Conservation (phyloP, 2,329 filamentous ascomycete genomes). For the Colletotrichum eremochloae region DNA sequence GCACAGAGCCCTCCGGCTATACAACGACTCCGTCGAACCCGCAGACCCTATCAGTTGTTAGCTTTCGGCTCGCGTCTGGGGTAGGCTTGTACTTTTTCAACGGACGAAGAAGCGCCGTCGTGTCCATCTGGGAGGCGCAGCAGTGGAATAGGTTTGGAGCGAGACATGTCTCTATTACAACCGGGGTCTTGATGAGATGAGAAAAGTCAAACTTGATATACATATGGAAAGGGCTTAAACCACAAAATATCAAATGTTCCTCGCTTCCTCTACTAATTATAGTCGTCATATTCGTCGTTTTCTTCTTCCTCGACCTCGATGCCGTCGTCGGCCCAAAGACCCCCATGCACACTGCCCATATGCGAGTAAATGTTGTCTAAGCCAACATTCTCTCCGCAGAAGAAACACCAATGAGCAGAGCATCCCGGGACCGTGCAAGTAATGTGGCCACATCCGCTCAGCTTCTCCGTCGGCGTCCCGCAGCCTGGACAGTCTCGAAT, state of each 20-base stretch:
- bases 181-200: slow-evolving; percentile 34
- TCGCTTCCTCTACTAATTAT: neutral
- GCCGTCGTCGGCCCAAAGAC: slow-evolving; percentile 45
- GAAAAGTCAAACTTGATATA: slow-evolving; percentile 49
- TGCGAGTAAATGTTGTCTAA: slow-evolving; percentile 53
- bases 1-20: slow-evolving; percentile 54
- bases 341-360: slow-evolving; percentile 51
- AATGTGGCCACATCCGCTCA: slow-evolving; percentile 57
- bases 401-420: slow-evolving; percentile 57
- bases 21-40: slow-evolving; percentile 53
- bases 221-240: slow-evolving; percentile 41
- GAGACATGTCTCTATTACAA: neutral
- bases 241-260: neutral
- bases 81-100: slow-evolving; percentile 48
- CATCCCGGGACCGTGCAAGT: slow-evolving; percentile 50
- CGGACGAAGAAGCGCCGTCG: slow-evolving; percentile 46
- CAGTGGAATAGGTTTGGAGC: slow-evolving; percentile 48
- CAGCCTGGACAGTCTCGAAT: slow-evolving; percentile 53
- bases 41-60: slow-evolving; percentile 49
- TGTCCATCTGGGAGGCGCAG: slow-evolving; percentile 49
- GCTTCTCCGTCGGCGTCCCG: slow-evolving; percentile 52
- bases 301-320: slow-evolving; percentile 33
- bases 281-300: slow-evolving; percentile 1
- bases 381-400: slow-evolving; percentile 50
- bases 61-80: slow-evolving; percentile 47